These are phyloP conservation scores for Diaporthe humulicola DNA, from an alignment of 2,329 filamentous ascomycete species.

Conservation along the genomic window DNA sequence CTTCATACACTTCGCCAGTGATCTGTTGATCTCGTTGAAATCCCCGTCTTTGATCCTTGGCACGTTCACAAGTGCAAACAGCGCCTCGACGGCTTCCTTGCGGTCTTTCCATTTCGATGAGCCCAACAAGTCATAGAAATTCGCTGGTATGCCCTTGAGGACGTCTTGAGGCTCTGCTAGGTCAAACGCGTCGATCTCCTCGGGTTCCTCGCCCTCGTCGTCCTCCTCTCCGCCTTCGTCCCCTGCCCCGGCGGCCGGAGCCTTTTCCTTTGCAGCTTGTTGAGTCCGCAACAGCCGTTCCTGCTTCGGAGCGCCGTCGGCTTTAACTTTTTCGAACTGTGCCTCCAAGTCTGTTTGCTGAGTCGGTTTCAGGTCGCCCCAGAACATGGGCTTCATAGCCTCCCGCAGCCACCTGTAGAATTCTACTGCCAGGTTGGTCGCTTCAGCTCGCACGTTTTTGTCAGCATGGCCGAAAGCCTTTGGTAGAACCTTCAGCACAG, in stretches of 20 bases:
- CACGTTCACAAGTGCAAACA: constrained; percentile 82
- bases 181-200: constrained; percentile 84
- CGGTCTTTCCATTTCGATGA: constrained; percentile 99
- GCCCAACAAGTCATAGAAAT: constrained; percentile 85
- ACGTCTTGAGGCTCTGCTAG: constrained; percentile 91
- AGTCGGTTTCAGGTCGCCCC: constrained; percentile 93
- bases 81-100: constrained; percentile 90
- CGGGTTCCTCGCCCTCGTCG: constrained; percentile 72
- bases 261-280: constrained; percentile 84
- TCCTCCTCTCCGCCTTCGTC: constrained; percentile 70
- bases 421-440: constrained; percentile 91
- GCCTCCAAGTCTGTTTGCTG: constrained; percentile 95
- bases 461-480: constrained; percentile 97
- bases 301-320: constrained; percentile 89
- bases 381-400: constrained; percentile 98
- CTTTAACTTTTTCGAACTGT: constrained; percentile 92
- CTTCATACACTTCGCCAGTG: constrained; percentile 96
- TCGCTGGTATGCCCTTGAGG: constrained; percentile 81
- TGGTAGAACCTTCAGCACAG: constrained; percentile 87
- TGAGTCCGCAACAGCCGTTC: constrained; percentile 90
- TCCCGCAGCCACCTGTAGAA: constrained; percentile 97
- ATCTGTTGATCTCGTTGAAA: constrained; percentile 86
- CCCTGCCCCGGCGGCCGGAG: constrained; percentile 70
- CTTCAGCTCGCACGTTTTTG: constrained; percentile 97
- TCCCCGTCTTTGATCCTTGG: constrained; percentile 92